phyloP scores from a whole-genome alignment of 2,329 filamentous ascomycete genomes.

The Thelonectria blattea region DNA sequence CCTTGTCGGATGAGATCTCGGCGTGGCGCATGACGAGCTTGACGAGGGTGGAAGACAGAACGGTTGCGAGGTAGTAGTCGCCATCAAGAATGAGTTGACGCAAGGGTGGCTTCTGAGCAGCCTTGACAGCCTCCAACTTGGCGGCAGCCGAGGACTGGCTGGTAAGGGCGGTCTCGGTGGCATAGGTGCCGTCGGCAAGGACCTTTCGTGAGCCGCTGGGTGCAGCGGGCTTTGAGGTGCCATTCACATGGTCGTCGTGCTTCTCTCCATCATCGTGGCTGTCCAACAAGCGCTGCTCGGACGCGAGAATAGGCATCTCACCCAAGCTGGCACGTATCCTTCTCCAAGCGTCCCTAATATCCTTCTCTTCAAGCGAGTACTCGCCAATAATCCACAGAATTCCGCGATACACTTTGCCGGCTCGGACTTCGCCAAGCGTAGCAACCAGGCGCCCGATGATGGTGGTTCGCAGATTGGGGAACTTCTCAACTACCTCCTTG shows the following conservation, averaged over 20 bases:
- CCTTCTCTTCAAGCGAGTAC: conserved; percentile 90
- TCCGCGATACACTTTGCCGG: conserved; percentile 95
- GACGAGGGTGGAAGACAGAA: conserved; percentile 93
- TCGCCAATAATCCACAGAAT: conserved; percentile 98
- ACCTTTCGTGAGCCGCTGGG: conserved; percentile 89
- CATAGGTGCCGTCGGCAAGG: conserved; percentile 94
- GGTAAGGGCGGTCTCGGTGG: conserved; percentile 93
- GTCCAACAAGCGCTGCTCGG: conserved; percentile 89
- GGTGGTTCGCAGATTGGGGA: conserved; percentile 83
- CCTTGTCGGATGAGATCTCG: conserved; percentile 84
- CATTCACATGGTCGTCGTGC: conserved; percentile 73
- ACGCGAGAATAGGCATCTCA: conserved; percentile 95
- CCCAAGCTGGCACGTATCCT: conserved; percentile 91
- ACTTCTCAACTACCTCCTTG: conserved; percentile 98
- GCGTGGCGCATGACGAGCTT: conserved; percentile 98
- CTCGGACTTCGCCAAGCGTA: conserved; percentile 89
- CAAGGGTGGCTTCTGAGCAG: conserved; percentile 93
- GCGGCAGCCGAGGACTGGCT: conserved; percentile 89
- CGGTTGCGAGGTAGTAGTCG: conserved; percentile 94
- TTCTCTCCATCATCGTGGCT: conserved; percentile 77
- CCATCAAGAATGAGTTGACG: conserved; percentile 95
- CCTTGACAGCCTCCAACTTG: conserved; percentile 94
- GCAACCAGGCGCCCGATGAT: conserved; percentile 90
- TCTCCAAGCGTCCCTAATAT: conserved; percentile 97
- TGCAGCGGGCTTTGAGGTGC: conserved; percentile 75